Evolutionary conservation across 164 flowering plant species (phyloP), one percentile per base, ranked within the genome.

Genomic region (Magnolia sinica): DNA sequence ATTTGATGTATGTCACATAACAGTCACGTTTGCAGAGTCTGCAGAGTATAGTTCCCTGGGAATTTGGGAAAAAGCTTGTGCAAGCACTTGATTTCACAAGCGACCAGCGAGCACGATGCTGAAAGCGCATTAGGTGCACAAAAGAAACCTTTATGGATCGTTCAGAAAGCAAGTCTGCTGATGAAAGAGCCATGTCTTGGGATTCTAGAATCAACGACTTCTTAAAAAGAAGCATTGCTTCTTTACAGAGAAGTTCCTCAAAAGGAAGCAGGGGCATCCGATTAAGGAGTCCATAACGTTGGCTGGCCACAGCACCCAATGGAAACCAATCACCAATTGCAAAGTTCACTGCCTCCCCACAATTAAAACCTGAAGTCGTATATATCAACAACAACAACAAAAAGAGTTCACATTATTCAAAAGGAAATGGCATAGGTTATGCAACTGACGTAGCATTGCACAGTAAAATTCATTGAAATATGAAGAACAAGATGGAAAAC

Each of bases 331-430:
- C 97, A 74, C 95, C 95, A 80, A 86, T 82, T 16, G 98, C 99
- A 87, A 96, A 96, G 83, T 96, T 96, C 58, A 96, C 99, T 52
- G 99, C 99, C 84, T 96, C 99, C 8, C 98, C 98, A 81, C 99
- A 96, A 76, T 96, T 96, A 80, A 94, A 96, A 77, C 99, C 99
- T 96, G 80, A 37, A 19, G 45, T 27, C 1, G 29, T 27, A 37
- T 37, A 37, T 5, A 37, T 37, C 7, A 37, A 37, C 6, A 37
- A 37, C 6, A 37, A 31, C 8, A 24, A 19, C 50, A 68, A 68
- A 16, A 31, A 7, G 14, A 37, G 19, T 37, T 37, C 45, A 37
- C 45, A 37, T 37, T 37, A 37, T 37, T 37, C 45, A 37, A 37
- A 37, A 37, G 6, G 45, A 37, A 37, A 7, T 68, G 50, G 20